These are phyloP conservation scores for Azolla pinnata DNA, from an alignment of 75 land plant genomes.

Conservation along the genomic window DNA sequence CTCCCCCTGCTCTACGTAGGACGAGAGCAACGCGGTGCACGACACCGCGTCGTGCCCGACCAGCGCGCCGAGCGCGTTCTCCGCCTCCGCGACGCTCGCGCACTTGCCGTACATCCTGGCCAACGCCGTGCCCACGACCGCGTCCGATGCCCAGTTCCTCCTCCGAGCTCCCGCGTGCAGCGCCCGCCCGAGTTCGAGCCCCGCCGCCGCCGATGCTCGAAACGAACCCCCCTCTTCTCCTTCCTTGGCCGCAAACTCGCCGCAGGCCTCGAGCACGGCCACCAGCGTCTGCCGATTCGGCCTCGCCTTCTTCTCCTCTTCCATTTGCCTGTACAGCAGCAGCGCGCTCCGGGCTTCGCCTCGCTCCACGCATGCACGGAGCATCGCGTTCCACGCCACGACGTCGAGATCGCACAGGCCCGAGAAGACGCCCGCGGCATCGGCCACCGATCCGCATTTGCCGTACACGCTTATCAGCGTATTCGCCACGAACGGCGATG, in stretches of 20 bases:
- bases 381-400: constrained; percentile 69
- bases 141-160: background rate
- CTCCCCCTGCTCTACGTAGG: constrained; percentile 21
- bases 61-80: constrained; percentile 10
- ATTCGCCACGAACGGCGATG: constrained; percentile 40
- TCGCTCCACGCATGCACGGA: constrained; percentile 39
- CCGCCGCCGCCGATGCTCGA: background rate
- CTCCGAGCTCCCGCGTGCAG: constrained; percentile 5
- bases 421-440: constrained; percentile 28
- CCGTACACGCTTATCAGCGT: constrained; percentile 27
- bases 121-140: constrained; percentile 17
- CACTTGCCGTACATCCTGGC: constrained; percentile 28
- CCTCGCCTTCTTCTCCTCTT: constrained; percentile 27
- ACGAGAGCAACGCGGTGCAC: constrained; percentile 22
- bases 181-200: background rate
- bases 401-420: constrained; percentile 35
- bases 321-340: constrained; percentile 47
- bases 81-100: constrained; percentile 20
- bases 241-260: constrained; percentile 40
- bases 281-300: constrained; percentile 45
- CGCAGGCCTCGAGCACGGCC: constrained; percentile 45
- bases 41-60: constrained; percentile 6
- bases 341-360: constrained; percentile 52
- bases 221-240: constrained; percentile 11
- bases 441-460: constrained; percentile 28